A percentile compares a stretch with the other conserved stretches of the same genome.
Evolutionary conservation across 2,329 filamentous ascomycete species (phyloP).

Genomic region (Xylariaceae sp.): DNA sequence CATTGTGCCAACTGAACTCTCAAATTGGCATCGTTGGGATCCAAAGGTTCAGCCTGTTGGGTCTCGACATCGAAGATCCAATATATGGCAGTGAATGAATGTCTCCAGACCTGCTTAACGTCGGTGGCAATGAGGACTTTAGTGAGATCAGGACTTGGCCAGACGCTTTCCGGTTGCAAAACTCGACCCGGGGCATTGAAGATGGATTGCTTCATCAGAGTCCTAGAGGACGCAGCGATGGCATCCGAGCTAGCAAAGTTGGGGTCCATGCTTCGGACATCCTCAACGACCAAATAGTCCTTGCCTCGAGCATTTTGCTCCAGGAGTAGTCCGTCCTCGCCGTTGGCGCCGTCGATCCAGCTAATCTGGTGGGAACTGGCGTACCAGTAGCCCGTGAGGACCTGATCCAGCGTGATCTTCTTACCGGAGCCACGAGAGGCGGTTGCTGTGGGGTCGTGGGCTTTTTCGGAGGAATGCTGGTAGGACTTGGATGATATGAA

Average conservation of each 20-base stretch:
- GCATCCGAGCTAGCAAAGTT: constrained; percentile 35
- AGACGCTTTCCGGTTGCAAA: constrained; percentile 57
- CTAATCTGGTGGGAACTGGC: constrained; percentile 62
- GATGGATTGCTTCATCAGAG: constrained; percentile 66
- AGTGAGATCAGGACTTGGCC: constrained; percentile 78
- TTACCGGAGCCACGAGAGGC: constrained; percentile 60
- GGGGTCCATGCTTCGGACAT: constrained; percentile 61
- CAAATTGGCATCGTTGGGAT: constrained; percentile 61
- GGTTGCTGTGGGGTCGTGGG: constrained; percentile 67
- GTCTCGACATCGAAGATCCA: constrained; percentile 88
- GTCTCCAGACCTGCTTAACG: constrained; percentile 74
- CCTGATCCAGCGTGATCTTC: constrained; percentile 68
- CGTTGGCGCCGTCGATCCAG: constrained; percentile 72
- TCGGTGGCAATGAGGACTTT: constrained; percentile 81
- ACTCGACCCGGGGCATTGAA: constrained; percentile 58
- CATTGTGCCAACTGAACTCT: constrained; percentile 81
- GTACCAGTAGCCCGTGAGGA: constrained; percentile 63
- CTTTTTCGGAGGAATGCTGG: constrained; percentile 56
- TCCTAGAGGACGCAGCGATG: constrained; percentile 50
- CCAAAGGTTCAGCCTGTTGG: constrained; percentile 72
- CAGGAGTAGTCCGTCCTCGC: constrained; percentile 80
- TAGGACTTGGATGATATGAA: constrained; percentile 65
- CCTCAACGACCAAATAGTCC: constrained; percentile 80
- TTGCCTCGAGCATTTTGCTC: constrained; percentile 62
- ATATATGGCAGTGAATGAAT: constrained; percentile 82